Percentiles rank a stretch among this genome's conserved stretches.
Conservation (phyloP, 768 basidiomycete species). For the Lentinula detonsa region DNA sequence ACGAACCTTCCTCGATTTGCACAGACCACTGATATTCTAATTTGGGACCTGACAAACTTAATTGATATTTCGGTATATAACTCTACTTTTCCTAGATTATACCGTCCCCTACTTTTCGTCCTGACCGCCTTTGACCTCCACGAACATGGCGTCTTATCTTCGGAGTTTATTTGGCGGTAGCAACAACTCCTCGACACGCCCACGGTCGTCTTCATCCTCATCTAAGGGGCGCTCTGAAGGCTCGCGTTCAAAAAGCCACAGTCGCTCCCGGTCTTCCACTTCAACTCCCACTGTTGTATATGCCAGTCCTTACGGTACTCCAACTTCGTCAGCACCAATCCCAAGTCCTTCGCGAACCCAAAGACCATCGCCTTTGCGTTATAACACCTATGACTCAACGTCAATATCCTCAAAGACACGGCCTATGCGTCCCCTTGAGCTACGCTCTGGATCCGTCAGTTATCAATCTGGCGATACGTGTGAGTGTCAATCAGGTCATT, state of each 20-base stretch:
- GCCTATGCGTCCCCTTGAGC: conserved; percentile 24
- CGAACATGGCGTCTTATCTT: conserved; percentile 43
- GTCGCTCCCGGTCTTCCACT: conserved; percentile 32
- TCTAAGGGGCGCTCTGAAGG: conserved; percentile 16
- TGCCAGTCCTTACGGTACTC: conserved; percentile 23
- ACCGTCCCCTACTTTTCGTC: not conserved
- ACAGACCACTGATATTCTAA: not conserved
- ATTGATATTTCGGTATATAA: not conserved
- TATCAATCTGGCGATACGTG: conserved; percentile 17
- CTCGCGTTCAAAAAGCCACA: conserved; percentile 32
- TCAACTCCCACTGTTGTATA: conserved; percentile 37
- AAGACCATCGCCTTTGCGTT: conserved; percentile 35
- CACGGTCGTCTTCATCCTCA: conserved; percentile 7
- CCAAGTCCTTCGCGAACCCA: conserved; percentile 28
- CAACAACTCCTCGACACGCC: not conserved
- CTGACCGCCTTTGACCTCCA: not conserved
- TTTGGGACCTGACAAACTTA: not conserved
- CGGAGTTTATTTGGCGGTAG: conserved; percentile 19
- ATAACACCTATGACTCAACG: conserved; percentile 26
- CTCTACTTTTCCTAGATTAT: not conserved
- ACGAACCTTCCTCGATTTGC: not conserved
- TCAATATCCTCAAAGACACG: conserved; percentile 13
- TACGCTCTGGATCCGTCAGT: conserved; percentile 22
- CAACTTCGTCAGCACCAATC: conserved; percentile 30
- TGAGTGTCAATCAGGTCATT: not conserved